phyloP scores from a whole-genome alignment of 2,329 filamentous ascomycete genomes.

The Cytospora paraplurivora region DNA sequence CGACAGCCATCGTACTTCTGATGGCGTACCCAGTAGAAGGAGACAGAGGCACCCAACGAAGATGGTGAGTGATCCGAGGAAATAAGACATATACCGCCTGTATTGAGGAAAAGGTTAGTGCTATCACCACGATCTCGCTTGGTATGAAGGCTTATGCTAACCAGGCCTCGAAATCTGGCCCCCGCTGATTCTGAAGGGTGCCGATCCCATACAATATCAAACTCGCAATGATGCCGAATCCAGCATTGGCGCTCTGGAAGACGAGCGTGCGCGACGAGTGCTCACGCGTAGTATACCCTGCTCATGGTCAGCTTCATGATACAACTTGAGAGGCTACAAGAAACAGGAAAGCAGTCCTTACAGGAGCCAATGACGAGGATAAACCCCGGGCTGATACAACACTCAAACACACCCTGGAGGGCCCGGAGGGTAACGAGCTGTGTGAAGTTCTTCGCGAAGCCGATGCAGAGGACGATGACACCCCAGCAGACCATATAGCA shows the following conservation, averaged over 20 bases:
- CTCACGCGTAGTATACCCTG: slow-evolving; percentile 42
- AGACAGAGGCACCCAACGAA: slow-evolving; percentile 39
- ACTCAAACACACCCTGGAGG: slow-evolving; percentile 43
- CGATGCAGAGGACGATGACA: slow-evolving; percentile 41
- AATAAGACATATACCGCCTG: slow-evolving; percentile 42
- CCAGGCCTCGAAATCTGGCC: slow-evolving; percentile 40
- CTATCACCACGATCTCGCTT: too few relatives aligned
- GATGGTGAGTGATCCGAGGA: slow-evolving; percentile 41
- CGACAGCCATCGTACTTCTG: slow-evolving; percentile 42
- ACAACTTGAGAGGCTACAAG: too few relatives aligned
- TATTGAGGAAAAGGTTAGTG: too few relatives aligned
- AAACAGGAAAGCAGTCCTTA: too few relatives aligned
- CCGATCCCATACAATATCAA: slow-evolving; percentile 43
- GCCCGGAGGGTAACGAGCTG: slow-evolving; percentile 41
- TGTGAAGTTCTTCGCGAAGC: slow-evolving; percentile 42
- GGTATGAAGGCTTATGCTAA: too few relatives aligned
- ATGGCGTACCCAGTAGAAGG: slow-evolving; percentile 41
- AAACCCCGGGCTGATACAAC: slow-evolving; percentile 44
- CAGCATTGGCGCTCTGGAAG: slow-evolving; percentile 43
- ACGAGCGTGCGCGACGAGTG: slow-evolving; percentile 41
- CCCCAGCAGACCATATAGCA: slow-evolving; percentile 38
- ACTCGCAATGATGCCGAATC: slow-evolving; percentile 41
- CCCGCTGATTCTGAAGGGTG: slow-evolving; percentile 33
- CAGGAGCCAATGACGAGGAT: slow-evolving; percentile 42
- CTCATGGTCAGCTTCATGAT: too few relatives aligned